A percentile compares a stretch with the other conserved stretches of the same genome.
These are phyloP conservation scores for Penicillium verhagenii DNA, from an alignment of 495 filamentous ascomycete genomes.

Conservation along the genomic window DNA sequence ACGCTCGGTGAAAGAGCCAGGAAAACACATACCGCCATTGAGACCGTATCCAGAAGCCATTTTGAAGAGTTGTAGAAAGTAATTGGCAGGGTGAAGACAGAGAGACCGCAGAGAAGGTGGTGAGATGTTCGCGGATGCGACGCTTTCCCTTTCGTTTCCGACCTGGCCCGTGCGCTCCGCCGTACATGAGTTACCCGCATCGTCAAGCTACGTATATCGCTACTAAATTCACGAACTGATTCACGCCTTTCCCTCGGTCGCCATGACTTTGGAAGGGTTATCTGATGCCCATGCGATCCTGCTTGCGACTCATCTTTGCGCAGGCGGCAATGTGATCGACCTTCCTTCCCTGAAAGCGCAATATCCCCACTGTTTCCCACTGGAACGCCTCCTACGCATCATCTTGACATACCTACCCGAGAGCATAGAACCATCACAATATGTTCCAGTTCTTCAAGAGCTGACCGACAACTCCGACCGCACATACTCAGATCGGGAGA, in stretches of 20 bases:
- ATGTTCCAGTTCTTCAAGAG: constrained; percentile 58
- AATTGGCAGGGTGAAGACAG: constrained; percentile 25
- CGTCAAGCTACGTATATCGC: constrained; percentile 18
- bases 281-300: constrained; percentile 50
- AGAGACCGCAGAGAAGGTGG: constrained; percentile 24
- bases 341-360: constrained; percentile 61
- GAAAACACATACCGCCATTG: constrained; percentile 63
- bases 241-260: constrained; percentile 11
- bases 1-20: neutral
- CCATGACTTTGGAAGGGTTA: constrained; percentile 44
- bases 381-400: constrained; percentile 72
- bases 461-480: constrained; percentile 46
- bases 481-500: constrained; percentile 22
- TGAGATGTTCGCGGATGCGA: constrained; percentile 35
- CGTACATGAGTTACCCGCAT: constrained; percentile 24
- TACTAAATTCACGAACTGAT: constrained; percentile 23
- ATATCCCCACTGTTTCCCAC: constrained; percentile 57
- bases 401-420: constrained; percentile 85
- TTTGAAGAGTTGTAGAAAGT: constrained; percentile 29
- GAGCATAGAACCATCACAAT: constrained; percentile 61
- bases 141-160: constrained; percentile 39
- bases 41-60: constrained; percentile 86
- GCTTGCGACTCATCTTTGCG: constrained; percentile 45
- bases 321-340: constrained; percentile 56
- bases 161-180: constrained; percentile 41